Evolutionary conservation across 2,329 filamentous ascomycete genomes (phyloP).

Genomic region (Alternaria novae-zelandiae): DNA sequence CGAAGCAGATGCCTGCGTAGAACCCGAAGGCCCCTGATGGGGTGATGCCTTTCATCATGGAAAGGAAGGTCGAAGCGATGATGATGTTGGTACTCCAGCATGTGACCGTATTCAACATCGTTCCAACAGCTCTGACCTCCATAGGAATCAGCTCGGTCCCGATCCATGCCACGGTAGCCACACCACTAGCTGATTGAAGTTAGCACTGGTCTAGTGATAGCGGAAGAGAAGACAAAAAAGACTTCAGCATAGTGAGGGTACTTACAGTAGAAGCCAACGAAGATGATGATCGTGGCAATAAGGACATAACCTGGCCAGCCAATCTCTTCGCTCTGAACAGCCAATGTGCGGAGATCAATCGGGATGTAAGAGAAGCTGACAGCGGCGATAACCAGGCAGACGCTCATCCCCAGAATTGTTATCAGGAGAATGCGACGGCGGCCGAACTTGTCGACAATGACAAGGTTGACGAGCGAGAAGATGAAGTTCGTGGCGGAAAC

Average conservation of each 20-base stretch:
- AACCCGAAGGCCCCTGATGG: slow-evolving; percentile 49
- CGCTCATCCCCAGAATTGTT: slow-evolving; percentile 69
- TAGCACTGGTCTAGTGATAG: background rate
- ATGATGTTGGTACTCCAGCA: slow-evolving; percentile 47
- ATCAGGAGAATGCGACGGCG: slow-evolving; percentile 68
- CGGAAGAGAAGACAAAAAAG: background rate
- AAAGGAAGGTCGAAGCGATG: slow-evolving; percentile 48
- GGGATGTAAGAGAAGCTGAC: slow-evolving; percentile 72
- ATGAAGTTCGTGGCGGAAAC: slow-evolving; percentile 83
- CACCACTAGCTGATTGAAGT: background rate
- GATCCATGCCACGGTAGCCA: slow-evolving; percentile 10
- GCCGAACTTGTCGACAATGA: slow-evolving; percentile 80
- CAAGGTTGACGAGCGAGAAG: slow-evolving; percentile 77
- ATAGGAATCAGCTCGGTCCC: slow-evolving; percentile 47
- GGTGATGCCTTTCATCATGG: slow-evolving; percentile 50
- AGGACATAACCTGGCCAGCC: slow-evolving; percentile 45
- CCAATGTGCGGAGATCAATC: slow-evolving; percentile 49
- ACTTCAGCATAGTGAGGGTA: background rate
- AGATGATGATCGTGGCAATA: slow-evolving; percentile 47
- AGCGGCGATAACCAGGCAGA: slow-evolving; percentile 74
- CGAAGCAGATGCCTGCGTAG: slow-evolving; percentile 46
- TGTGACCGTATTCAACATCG: slow-evolving; percentile 43
- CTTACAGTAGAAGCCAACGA: slow-evolving; percentile 43
- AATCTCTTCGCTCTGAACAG: slow-evolving; percentile 37
- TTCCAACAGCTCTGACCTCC: slow-evolving; percentile 48